phyloP scores from a whole-genome alignment of 2,329 filamentous ascomycete genomes.

The Verticillium albo-atrum region DNA sequence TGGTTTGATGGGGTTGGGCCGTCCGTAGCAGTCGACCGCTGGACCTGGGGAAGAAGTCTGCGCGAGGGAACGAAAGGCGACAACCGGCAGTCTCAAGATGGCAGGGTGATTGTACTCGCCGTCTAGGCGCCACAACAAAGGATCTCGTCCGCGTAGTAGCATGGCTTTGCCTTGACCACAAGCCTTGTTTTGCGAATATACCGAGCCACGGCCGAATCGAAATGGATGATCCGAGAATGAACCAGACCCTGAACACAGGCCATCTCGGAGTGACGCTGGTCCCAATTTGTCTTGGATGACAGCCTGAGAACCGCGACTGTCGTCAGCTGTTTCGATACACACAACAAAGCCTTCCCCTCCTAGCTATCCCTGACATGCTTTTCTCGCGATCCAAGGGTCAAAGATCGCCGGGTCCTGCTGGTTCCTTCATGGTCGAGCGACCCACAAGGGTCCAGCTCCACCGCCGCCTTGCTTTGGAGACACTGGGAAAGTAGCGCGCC shows the following conservation, averaged over 20 bases:
- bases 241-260: background rate
- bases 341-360: background rate
- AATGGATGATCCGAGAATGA: background rate
- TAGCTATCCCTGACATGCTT: background rate
- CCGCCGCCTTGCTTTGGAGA: background rate
- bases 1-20: no score
- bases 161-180: no score
- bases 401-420: background rate
- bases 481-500: background rate
- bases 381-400: background rate
- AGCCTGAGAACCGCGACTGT: background rate
- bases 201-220: background rate
- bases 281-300: background rate
- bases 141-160: no score
- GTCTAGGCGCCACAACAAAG: no score
- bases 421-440: background rate
- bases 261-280: background rate
- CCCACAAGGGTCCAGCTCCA: background rate
- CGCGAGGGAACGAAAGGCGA: no score
- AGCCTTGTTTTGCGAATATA: background rate
- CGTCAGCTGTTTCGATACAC: background rate
- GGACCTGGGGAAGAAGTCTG: no score
- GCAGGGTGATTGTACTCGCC: no score
- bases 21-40: no score
- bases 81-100: no score